Conservation (phyloP, 1,139 yeast genomes). For the Geotrichum fermentans region DNA sequence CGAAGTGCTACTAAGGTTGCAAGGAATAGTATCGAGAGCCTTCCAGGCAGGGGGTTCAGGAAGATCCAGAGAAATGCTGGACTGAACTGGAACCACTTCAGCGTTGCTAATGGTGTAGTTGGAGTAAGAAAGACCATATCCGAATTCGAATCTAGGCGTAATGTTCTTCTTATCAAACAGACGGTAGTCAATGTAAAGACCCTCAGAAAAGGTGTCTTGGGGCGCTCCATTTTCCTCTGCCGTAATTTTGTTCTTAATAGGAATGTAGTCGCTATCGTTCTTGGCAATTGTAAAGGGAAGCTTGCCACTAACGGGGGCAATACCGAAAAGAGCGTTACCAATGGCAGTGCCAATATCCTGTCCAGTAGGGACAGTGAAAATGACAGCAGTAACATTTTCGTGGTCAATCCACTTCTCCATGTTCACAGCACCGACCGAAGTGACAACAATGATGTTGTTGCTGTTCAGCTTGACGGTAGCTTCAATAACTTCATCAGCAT, state of each 20-base stretch:
- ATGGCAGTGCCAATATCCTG: conserved; percentile 49
- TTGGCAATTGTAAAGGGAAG: conserved; percentile 61
- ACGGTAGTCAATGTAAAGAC: conserved; percentile 44
- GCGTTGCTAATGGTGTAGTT: conserved; percentile 40
- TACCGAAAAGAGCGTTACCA: conserved; percentile 53
- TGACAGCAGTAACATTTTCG: conserved; percentile 53
- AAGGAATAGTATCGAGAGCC: background rate
- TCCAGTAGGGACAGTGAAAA: conserved; percentile 55
- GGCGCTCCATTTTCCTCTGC: conserved; percentile 34
- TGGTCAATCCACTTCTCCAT: conserved; percentile 57
- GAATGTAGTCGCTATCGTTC: conserved; percentile 51
- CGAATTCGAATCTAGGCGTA: conserved; percentile 57
- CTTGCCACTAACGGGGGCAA: conserved; percentile 56
- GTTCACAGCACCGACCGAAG: conserved; percentile 56
- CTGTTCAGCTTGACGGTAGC: conserved; percentile 47
- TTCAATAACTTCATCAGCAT: conserved; percentile 52
- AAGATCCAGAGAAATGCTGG: conserved; percentile 39
- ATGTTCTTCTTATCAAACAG: conserved; percentile 54
- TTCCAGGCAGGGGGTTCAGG: conserved; percentile 43
- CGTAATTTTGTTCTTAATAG: conserved; percentile 42
- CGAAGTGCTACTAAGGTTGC: conserved; percentile 22
- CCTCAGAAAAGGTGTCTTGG: conserved; percentile 42
- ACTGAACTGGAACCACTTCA: conserved; percentile 43
- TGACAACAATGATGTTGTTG: conserved; percentile 55
- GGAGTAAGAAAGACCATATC: conserved; percentile 57